Percentiles rank a stretch among this genome's conserved stretches.
Evolutionary conservation across 805 yeast genomes (phyloP).

Genomic region (Ogataea allantospora): DNA sequence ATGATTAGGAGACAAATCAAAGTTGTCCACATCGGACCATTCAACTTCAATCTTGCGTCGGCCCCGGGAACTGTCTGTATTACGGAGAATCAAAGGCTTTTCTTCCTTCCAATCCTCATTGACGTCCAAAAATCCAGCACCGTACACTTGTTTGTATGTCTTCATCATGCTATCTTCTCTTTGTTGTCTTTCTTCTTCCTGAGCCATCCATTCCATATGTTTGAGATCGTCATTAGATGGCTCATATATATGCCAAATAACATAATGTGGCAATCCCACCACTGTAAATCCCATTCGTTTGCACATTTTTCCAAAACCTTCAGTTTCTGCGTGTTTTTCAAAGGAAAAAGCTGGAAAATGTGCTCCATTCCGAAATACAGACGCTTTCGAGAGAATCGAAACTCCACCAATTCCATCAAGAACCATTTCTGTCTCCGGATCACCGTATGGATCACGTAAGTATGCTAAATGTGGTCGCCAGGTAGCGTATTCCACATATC

Average conservation of each 20-base stretch:
- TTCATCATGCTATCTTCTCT: constrained; percentile 63
- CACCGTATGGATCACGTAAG: constrained; percentile 91
- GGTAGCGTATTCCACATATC: constrained; percentile 94
- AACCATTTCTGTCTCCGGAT: constrained; percentile 88
- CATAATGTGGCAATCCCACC: constrained; percentile 89
- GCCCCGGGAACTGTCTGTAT: constrained; percentile 59
- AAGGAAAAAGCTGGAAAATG: constrained; percentile 97
- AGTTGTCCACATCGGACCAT: constrained; percentile 63
- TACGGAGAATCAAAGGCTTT: constrained; percentile 67
- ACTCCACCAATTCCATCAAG: constrained; percentile 98
- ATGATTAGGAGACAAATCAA: constrained; percentile 6
- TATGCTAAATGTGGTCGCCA: constrained; percentile 98
- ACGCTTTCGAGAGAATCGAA: constrained; percentile 83
- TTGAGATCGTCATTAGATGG: constrained; percentile 88
- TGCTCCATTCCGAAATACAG: constrained; percentile 82
- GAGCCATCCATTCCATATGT: constrained; percentile 84
- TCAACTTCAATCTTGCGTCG: constrained; percentile 53
- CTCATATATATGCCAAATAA: constrained; percentile 95
- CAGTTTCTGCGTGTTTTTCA: constrained; percentile 96
- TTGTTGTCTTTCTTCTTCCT: constrained; percentile 64
- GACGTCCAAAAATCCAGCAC: constrained; percentile 74
- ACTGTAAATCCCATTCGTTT: constrained; percentile 85
- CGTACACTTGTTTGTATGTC: constrained; percentile 71
- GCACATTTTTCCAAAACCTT: constrained; percentile 90
- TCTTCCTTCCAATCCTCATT: constrained; percentile 72